Conservation (phyloP, 2,329 filamentous ascomycete genomes). For the Xylariaceae sp. region DNA sequence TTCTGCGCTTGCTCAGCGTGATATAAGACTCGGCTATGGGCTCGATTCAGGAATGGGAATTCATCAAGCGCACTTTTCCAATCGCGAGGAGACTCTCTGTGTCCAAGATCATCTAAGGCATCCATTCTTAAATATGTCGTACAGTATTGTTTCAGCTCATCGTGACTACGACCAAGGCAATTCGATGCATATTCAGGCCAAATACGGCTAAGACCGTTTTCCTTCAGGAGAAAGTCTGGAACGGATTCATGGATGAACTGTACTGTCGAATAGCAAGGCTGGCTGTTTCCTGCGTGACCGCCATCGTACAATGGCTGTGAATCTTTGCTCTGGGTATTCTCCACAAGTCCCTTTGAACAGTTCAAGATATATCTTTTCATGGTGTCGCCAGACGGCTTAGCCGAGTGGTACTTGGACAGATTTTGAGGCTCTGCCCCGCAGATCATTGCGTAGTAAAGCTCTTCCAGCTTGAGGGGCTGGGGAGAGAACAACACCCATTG, state of each 20-base stretch:
- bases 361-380: constrained; percentile 36
- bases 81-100: too few species aligned
- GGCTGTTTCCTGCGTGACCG: too few species aligned
- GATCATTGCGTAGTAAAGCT: constrained; percentile 9
- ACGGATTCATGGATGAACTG: constrained; percentile 56
- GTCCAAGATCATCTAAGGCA: too few species aligned
- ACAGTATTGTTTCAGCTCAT: constrained; percentile 16
- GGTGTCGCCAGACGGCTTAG: neutral
- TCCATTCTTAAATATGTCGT: too few species aligned
- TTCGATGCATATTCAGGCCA: constrained; percentile 34
- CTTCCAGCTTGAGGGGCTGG: constrained; percentile 2
- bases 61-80: too few species aligned
- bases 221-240: constrained; percentile 42
- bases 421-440: neutral
- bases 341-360: constrained; percentile 48
- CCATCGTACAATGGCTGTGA: too few species aligned
- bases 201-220: constrained; percentile 28
- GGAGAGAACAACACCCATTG: constrained; percentile 10
- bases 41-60: too few species aligned
- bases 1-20: too few species aligned
- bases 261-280: too few species aligned
- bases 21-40: too few species aligned
- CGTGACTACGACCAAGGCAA: constrained; percentile 41
- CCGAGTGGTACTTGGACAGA: neutral
- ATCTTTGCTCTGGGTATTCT: constrained; percentile 33